Conservation (phyloP, 805 yeast genomes). For the Candida anglica region DNA sequence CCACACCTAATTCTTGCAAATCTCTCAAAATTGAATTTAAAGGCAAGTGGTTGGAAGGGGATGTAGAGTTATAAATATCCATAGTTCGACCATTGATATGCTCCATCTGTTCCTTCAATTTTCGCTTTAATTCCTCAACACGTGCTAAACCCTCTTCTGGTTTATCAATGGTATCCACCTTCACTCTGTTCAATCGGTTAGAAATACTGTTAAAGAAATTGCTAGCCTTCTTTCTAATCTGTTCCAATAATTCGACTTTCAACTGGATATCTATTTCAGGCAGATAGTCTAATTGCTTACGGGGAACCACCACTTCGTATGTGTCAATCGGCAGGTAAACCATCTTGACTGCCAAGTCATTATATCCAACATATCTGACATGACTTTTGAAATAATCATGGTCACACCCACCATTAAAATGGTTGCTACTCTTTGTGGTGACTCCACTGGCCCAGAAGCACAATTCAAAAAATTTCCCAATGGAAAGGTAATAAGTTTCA, state of each 20-base stretch:
- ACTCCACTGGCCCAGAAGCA: slow-evolving; percentile 61
- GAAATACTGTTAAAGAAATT: slow-evolving; percentile 70
- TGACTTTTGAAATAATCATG: slow-evolving; percentile 84
- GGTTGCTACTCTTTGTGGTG: slow-evolving; percentile 8
- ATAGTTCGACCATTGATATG: slow-evolving; percentile 44
- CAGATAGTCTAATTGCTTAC: slow-evolving; percentile 64
- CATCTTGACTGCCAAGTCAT: slow-evolving; percentile 72
- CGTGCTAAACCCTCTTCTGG: slow-evolving; percentile 63
- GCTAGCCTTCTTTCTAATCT: slow-evolving; percentile 49
- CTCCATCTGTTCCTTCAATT: slow-evolving; percentile 48
- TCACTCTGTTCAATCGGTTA: slow-evolving; percentile 70
- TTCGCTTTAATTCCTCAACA: slow-evolving; percentile 53
- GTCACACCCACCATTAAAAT: slow-evolving; percentile 56
- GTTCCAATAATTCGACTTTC: slow-evolving; percentile 58
- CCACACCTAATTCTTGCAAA: slow-evolving; percentile 76
- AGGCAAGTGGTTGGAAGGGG: slow-evolving; percentile 63
- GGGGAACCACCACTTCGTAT: slow-evolving; percentile 78
- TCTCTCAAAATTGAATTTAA: slow-evolving; percentile 67
- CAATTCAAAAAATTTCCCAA: slow-evolving; percentile 89
- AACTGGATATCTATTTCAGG: slow-evolving; percentile 65
- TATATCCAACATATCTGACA: slow-evolving; percentile 77
- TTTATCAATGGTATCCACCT: slow-evolving; percentile 66
- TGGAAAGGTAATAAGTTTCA: slow-evolving; percentile 83
- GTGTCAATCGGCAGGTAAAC: slow-evolving; percentile 73
- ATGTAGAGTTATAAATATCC: slow-evolving; percentile 49